Percentiles rank a stretch among this genome's conserved stretches.
Evolutionary conservation across 768 basidiomycete species (phyloP).

Genomic region (Amyloporia xantha): DNA sequence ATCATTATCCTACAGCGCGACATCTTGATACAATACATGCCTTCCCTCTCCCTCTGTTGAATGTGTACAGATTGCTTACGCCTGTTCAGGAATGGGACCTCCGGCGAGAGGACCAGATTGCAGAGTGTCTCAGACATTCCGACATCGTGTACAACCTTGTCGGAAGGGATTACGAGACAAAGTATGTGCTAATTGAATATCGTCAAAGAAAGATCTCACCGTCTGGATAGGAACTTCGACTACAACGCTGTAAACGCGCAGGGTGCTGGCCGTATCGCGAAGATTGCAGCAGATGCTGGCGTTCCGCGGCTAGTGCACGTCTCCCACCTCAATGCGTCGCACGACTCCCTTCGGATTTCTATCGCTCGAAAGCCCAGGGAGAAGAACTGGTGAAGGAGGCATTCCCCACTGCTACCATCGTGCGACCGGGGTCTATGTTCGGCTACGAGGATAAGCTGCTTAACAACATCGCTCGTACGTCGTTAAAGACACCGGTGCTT

Average conservation of each 20-base stretch:
- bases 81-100: constrained; percentile 96
- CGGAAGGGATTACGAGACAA: constrained; percentile 92
- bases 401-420: constrained; percentile 83
- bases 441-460: constrained; percentile 95
- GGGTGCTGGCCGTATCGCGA: constrained; percentile 83
- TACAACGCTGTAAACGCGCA: constrained; percentile 74
- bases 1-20: constrained; percentile 1
- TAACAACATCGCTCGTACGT: constrained; percentile 86
- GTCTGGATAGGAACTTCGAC: constrained; percentile 71
- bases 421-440: constrained; percentile 79
- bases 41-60: not conserved
- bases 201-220: not conserved
- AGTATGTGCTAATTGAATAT: constrained; percentile 45
- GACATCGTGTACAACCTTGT: constrained; percentile 96
- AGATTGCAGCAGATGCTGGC: constrained; percentile 66
- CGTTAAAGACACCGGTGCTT: constrained; percentile 2
- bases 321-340: constrained; percentile 88
- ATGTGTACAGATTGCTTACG: not conserved
- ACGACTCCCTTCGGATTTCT: constrained; percentile 76
- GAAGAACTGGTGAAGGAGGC: constrained; percentile 80
- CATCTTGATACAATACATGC: too few relatives aligned
- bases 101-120: constrained; percentile 83
- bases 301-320: constrained; percentile 88
- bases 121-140: constrained; percentile 89
- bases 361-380: constrained; percentile 84